phyloP scores from a whole-genome alignment of 2,329 filamentous ascomycete genomes.

The Incumbomyces lentus region DNA sequence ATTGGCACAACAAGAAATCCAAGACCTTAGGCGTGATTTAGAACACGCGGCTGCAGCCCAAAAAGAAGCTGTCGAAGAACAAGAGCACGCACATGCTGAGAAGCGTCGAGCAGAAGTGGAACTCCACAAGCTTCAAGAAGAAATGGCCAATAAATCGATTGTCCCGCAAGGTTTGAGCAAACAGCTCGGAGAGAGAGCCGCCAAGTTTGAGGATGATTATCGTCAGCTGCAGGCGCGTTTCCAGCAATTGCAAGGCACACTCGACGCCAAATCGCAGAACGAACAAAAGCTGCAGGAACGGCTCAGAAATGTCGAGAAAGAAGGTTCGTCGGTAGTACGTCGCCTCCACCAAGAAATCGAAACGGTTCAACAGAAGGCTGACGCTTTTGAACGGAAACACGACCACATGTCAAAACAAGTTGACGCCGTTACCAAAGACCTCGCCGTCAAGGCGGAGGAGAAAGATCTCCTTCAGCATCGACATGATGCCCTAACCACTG shows the following conservation, averaged over 20 bases:
- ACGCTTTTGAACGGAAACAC: constrained; percentile 36
- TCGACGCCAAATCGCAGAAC: constrained; percentile 34
- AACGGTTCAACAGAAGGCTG: constrained; percentile 32
- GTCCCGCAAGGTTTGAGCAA: constrained; percentile 63
- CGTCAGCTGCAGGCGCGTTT: constrained; percentile 41
- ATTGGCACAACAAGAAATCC: constrained; percentile 33
- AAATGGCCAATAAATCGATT: constrained; percentile 69
- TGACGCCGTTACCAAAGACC: constrained; percentile 46
- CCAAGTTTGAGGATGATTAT: constrained; percentile 57
- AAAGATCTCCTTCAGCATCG: constrained; percentile 60
- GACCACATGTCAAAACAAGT: constrained; percentile 37
- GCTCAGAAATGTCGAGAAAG: constrained; percentile 33
- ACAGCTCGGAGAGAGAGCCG: constrained; percentile 62
- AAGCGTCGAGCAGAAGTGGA: constrained; percentile 43
- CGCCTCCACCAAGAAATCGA: constrained; percentile 36
- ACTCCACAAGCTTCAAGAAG: constrained; percentile 56
- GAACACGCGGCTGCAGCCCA: constrained; percentile 28
- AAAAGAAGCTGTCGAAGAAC: constrained; percentile 35
- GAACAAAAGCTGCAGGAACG: constrained; percentile 31
- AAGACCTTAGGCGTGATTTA: constrained; percentile 33
- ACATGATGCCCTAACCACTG: constrained; percentile 55
- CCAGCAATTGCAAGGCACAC: constrained; percentile 31
- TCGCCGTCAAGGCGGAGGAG: constrained; percentile 49
- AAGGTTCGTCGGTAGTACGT: constrained; percentile 28
- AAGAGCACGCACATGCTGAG: constrained; percentile 42